Base-by-base conservation (phyloP, 805 yeast species). In the Candida nitratophila region DNA sequence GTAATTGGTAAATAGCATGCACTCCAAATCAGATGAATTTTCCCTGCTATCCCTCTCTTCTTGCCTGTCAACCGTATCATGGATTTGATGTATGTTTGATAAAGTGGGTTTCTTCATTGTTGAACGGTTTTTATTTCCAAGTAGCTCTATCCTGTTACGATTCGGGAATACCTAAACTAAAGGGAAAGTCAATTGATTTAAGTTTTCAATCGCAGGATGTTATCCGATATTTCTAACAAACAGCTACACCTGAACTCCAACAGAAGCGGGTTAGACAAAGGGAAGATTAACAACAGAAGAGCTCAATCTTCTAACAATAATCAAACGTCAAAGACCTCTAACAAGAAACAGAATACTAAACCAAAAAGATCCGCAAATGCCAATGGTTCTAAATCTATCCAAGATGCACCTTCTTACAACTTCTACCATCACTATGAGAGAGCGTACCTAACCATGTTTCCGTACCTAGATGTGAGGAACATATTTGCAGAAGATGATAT, bases 401-500 rank as follows among this genome's bases (percentile, higher is more conserved):
- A 46, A 47, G 44, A 46, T 53, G 26, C 47, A 48, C 39, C 54
- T 19, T 37, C 22, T 3, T 41, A 41, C 37, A 29, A 40, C 16
- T 49, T 50, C 29, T 19, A 29, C 4, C 36, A 26, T 15, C 29
- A 46, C n/a, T 52, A 32, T 19, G 21, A 24, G 4, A 22, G 29
- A 8, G 37, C 22, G 4, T 40, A 36, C 15, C 45, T 48, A 4
- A 33, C 47, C 5, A 52, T 54, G 55, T 51, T 51, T 30, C 56
- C 58, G 8, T 39, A 43, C 29, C 22, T 52, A 14, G 43, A 42
- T 9, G 24, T 43, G 12, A 17, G 41, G 24, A 20, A 40, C 12
- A 20, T 34, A 26, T 46, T 38, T 24, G 39, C 52, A n/a, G 46
- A 42, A 20, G 57, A 53, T 40, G 52, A 51, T 6, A 50, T 53